Base-by-base conservation (phyloP, 1,284 basidiomycete species). In the Boletus hoseneyae region DNA sequence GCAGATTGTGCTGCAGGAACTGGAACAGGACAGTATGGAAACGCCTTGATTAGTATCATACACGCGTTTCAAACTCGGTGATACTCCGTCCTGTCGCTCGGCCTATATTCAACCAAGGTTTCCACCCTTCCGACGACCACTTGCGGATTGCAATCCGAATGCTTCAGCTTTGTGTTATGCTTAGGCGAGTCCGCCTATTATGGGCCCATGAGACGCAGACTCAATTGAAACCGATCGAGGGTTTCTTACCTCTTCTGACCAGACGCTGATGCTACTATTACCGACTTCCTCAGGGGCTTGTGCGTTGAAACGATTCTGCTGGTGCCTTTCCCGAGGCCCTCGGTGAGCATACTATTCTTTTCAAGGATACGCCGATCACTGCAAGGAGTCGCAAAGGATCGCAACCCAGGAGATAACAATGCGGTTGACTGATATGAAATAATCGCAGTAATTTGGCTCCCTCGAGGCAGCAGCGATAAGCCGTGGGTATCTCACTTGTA, bases 11-110 rank as follows among this genome's bases (percentile, higher is more conserved):
- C 57, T 70, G 41, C 63, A 66, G 47, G 74, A 73, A 54, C 60
- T 50, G 27, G 69, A 71, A 45, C 67, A 68, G 51, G 68, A 68
- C 30, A 65, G 65, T 48, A 62, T 67, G 62, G 69, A 63, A 39
- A 47, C 53, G 13, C 44, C 37, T 34, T 66, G 45, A 62, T 48
- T 49, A 19, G 39, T 23, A 16, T 46, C 23, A 25, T 25, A 42
- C 42, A 25, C 19, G 19, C 34, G 38, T 25, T 30, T 50, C 33
- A 39, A 19, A 41, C 44, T 44, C 11, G 44, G 32, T 27, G 34
- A 23, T 42, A 36, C 36, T 36, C n/a, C 29, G 16, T 34, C 9
- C 27, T 48, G 42, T 45, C 27, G n/a, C 18, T 42, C 15, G 33
- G 45, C 30, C 18, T 36, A n/a, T 23, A 38, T 27, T 32, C 16